Conservation (phyloP, 192 early-diverging fungal genomes). For the Borealophlyctis nickersoniae region DNA sequence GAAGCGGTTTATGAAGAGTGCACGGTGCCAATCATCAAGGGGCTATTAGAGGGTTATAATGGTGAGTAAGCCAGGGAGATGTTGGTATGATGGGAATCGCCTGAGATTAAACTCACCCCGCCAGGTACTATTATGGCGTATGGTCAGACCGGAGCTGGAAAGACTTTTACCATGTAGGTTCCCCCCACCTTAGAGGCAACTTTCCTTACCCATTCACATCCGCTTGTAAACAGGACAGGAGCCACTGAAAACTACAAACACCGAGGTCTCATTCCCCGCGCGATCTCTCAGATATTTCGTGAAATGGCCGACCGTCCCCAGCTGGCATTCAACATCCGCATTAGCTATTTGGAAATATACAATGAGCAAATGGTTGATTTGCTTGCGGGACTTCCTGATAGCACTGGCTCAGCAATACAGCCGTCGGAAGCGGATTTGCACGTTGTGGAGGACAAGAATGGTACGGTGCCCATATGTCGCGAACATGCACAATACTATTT, state of each 20-base stretch:
- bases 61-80: constrained; percentile 26
- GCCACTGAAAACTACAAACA: constrained; percentile 67
- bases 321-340: constrained; percentile 48
- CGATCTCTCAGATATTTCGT: constrained; percentile 53
- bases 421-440: constrained; percentile 30
- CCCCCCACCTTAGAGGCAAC: not conserved
- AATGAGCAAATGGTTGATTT: constrained; percentile 60
- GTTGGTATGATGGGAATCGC: not conserved
- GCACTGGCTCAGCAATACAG: too few relatives aligned
- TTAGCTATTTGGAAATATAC: constrained; percentile 61
- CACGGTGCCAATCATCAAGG: constrained; percentile 45
- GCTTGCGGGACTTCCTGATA: constrained; percentile 34
- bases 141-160: constrained; percentile 59
- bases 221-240: constrained; percentile 44
- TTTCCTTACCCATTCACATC: not conserved
- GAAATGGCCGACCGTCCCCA: constrained; percentile 54
- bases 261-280: constrained; percentile 56
- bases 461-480: too few relatives aligned
- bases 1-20: constrained; percentile 64
- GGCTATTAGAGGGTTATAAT: constrained; percentile 59
- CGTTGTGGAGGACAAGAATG: constrained; percentile 56
- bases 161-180: constrained; percentile 62
- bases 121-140: constrained; percentile 55
- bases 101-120: not conserved
- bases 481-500: too few relatives aligned